Evolutionary conservation across 768 basidiomycete species (phyloP).

Genomic region (Trametes cinnabarina): DNA sequence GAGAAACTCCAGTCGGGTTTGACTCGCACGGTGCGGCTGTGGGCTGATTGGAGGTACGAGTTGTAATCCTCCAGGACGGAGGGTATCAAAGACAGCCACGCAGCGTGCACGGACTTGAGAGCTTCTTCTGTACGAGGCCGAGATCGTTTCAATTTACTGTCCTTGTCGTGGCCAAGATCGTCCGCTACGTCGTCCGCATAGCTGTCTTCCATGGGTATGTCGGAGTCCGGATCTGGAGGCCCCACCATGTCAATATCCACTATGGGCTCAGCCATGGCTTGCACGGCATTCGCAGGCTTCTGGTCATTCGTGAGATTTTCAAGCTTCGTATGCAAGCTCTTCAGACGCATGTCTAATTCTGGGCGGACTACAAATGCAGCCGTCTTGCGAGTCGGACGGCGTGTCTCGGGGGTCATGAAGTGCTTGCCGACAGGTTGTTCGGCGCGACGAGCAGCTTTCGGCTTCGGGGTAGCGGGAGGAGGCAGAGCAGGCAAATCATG

Average conservation of each 20-base stretch:
- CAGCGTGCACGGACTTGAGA: too few species aligned
- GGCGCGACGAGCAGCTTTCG: background rate
- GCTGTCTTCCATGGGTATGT: background rate
- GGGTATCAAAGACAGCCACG: too few species aligned
- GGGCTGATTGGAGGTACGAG: too few species aligned
- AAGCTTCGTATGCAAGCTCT: too few species aligned
- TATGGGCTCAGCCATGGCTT: too few species aligned
- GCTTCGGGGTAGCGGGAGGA: background rate
- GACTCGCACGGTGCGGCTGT: too few species aligned
- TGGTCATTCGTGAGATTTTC: too few species aligned
- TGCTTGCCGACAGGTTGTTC: background rate
- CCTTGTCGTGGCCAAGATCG: background rate
- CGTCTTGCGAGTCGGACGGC: background rate
- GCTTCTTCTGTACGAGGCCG: too few species aligned
- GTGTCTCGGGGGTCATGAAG: background rate
- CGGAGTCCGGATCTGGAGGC: background rate
- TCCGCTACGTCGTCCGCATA: background rate
- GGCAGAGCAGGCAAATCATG: too few species aligned
- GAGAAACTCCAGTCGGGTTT: background rate
- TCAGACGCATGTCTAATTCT: background rate
- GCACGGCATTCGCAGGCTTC: too few species aligned
- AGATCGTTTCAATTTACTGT: background rate
- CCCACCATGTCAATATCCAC: too few species aligned
- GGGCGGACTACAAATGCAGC: background rate
- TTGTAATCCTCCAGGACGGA: too few species aligned